Percentiles rank a stretch among this genome's conserved stretches.
phyloP scores from a whole-genome alignment of 2,329 filamentous ascomycete species.

The Aspergillus latus region DNA sequence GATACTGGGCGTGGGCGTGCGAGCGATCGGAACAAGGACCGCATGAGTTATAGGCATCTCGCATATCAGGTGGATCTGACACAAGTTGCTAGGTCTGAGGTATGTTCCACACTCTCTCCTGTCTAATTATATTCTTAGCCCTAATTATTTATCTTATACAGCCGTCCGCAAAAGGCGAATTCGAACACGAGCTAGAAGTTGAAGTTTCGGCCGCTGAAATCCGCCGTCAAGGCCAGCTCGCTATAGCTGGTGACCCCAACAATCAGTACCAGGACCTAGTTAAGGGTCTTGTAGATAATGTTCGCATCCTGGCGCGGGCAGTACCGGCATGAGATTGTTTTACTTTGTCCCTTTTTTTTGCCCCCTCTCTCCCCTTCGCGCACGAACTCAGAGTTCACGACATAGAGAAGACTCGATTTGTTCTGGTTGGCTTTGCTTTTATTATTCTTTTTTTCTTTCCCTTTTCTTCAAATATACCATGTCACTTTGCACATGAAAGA shows the following conservation, averaged over 20 bases:
- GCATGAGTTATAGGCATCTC: slow-evolving; percentile 85
- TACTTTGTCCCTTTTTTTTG: slow-evolving; percentile 11
- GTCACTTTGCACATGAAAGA: too few species aligned
- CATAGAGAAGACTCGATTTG: slow-evolving; percentile 6
- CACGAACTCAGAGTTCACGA: not conserved
- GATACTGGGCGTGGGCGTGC: slow-evolving; percentile 38
- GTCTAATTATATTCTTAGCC: not conserved
- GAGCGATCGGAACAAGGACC: slow-evolving; percentile 76
- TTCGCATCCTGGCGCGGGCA: slow-evolving; percentile 46
- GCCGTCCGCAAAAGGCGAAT: slow-evolving; percentile 37
- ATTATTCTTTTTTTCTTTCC: not conserved
- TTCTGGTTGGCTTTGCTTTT: not conserved
- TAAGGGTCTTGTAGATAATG: slow-evolving; percentile 51
- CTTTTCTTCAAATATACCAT: not conserved
- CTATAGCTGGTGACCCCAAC: slow-evolving; percentile 37
- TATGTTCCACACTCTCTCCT: slow-evolving; percentile 26
- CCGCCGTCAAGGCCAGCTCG: slow-evolving; percentile 45
- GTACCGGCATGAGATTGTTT: slow-evolving; percentile 31
- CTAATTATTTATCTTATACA: slow-evolving; percentile 11
- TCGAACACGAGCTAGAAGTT: slow-evolving; percentile 52
- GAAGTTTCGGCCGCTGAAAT: slow-evolving; percentile 49
- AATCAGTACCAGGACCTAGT: slow-evolving; percentile 49
- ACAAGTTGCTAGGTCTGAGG: slow-evolving; percentile 67
- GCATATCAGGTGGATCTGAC: slow-evolving; percentile 90
- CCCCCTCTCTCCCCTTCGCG: not conserved